Base-by-base conservation (phyloP, 495 filamentous ascomycete genomes). In the Aspergillus carlsbadensis region DNA sequence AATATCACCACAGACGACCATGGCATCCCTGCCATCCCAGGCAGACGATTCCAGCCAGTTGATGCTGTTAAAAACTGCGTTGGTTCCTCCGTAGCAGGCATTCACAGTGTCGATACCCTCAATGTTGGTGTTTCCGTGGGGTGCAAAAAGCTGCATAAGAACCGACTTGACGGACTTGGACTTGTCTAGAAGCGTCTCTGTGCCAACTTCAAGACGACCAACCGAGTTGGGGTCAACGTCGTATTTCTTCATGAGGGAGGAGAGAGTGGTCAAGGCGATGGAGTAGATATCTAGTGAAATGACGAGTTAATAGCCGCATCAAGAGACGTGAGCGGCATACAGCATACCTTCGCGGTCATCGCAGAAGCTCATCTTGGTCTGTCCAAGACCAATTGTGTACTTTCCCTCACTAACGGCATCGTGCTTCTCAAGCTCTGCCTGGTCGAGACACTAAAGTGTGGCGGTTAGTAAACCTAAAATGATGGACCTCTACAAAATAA, bases 131-230 rank as follows among this genome's bases (percentile, higher is more conserved):
- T 90, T 90, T 57, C 84, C 87, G 67, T 87, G 87, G 44, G 86
- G 79, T 67, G 87, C 82, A 65, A 98, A 96, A 24, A 98, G 82
- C 78, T 97, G 94, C 94, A 98, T 98, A 60, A 98, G 76, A 47
- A 98, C 93, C n/a, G 92, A 90, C 84, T 98, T 98, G 81, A 98
- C 94, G 24, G 95, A 98, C 82, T 98, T 98, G 64, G 94, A 98
- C 83, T 98, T 98, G 83, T 98, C 94, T 68, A 98, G 82, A 37
- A 98, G 82, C 48, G 94, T 98, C 85, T 98, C 94, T 49, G 94
- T 98, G 67, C 94, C 94, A 62, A 98, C 94, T 77, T 98, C 94
- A 63, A 98, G 82, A 60, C 94, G 88, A 52, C 94, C 94, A 66
- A 98, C 89, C 55, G 87, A 85, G 72, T 87, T 87, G 61, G 87